These are phyloP conservation scores for Lumnitzera littorea DNA, from an alignment of 345 rosid genomes.

Conservation along the genomic window DNA sequence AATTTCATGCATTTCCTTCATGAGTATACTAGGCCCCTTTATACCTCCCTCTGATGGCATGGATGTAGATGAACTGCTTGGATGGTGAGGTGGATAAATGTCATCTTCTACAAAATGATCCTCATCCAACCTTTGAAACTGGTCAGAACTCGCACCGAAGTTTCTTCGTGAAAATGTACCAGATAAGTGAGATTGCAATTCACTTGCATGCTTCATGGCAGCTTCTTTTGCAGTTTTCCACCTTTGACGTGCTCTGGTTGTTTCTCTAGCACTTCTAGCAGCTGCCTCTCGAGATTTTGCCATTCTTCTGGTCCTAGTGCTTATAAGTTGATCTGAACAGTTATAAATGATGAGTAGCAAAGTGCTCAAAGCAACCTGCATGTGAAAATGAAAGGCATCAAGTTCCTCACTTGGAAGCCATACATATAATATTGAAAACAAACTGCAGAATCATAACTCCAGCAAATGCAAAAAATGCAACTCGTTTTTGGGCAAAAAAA, in stretches of 20 bases:
- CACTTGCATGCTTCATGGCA: constrained; percentile 64
- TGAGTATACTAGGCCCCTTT: constrained; percentile 24
- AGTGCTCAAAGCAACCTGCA: constrained; percentile 69
- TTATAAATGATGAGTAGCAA: constrained; percentile 77
- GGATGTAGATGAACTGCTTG: constrained; percentile 22
- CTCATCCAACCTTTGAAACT: constrained; percentile 32
- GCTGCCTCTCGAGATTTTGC: constrained; percentile 90
- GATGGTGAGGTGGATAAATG: constrained; percentile 19
- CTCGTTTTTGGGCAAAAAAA: not conserved
- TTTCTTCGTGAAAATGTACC: constrained; percentile 53
- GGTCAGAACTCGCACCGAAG: constrained; percentile 18
- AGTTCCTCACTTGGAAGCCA: constrained; percentile 6
- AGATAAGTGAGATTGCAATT: constrained; percentile 55
- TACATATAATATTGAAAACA: not conserved
- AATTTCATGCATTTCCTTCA: constrained; percentile 31
- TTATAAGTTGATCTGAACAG: constrained; percentile 80
- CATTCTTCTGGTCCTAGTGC: constrained; percentile 62
- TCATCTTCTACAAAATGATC: constrained; percentile 28
- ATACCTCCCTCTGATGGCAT: constrained; percentile 23
- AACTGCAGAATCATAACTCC: not conserved
- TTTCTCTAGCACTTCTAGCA: constrained; percentile 57
- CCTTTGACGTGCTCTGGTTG: constrained; percentile 64
- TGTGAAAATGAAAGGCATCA: constrained; percentile 8
- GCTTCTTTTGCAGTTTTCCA: constrained; percentile 73
- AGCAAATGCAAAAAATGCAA: not conserved